Percentiles rank a stretch among this genome's conserved stretches.
phyloP scores from a whole-genome alignment of 78 protist species.

The Planoprotostelium fungivorum region DNA sequence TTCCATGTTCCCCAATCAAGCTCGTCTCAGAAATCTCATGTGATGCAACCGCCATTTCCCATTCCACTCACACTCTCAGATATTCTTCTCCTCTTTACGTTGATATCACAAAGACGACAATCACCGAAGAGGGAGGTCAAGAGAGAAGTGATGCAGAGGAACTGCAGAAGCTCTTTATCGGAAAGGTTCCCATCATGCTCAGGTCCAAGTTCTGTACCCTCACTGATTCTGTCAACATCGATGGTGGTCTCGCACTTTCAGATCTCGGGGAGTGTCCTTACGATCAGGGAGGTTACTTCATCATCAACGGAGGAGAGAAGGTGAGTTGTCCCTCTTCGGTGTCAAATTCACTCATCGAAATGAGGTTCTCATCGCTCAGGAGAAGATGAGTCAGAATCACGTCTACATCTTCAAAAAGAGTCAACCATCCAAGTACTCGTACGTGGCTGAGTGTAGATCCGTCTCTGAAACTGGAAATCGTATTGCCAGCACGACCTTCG shows the following conservation, averaged over 20 bases:
- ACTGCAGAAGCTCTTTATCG: slow-evolving; percentile 40
- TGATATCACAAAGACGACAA: slow-evolving; percentile 34
- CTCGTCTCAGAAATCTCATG: slow-evolving; percentile 95
- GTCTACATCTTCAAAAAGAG: slow-evolving; percentile 88
- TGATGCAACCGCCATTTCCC: slow-evolving; percentile 19
- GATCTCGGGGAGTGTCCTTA: slow-evolving; percentile 94
- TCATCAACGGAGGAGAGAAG: slow-evolving; percentile 98
- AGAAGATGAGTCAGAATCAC: slow-evolving; percentile 88
- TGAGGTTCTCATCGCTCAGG: slow-evolving; percentile 95
- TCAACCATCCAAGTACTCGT: slow-evolving; percentile 70
- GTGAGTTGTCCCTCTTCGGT: slow-evolving; percentile 40
- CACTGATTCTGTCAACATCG: slow-evolving; percentile 16
- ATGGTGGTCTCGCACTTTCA: slow-evolving; percentile 21
- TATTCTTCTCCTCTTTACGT: slow-evolving; percentile 67
- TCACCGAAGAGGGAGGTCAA: not conserved
- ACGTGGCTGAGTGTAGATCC: slow-evolving; percentile 92
- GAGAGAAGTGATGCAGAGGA: slow-evolving; percentile 14
- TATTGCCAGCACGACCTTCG: slow-evolving; percentile 61
- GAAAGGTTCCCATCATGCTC: slow-evolving; percentile 97
- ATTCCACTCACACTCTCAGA: not conserved
- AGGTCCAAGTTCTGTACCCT: slow-evolving; percentile 88
- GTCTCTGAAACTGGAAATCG: slow-evolving; percentile 58
- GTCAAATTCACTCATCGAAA: not conserved
- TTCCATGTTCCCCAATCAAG: slow-evolving; percentile 86
- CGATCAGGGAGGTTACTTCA: slow-evolving; percentile 99